These are phyloP conservation scores for Cadophora malorum DNA, from an alignment of 2,329 filamentous ascomycete species.

Conservation along the genomic window DNA sequence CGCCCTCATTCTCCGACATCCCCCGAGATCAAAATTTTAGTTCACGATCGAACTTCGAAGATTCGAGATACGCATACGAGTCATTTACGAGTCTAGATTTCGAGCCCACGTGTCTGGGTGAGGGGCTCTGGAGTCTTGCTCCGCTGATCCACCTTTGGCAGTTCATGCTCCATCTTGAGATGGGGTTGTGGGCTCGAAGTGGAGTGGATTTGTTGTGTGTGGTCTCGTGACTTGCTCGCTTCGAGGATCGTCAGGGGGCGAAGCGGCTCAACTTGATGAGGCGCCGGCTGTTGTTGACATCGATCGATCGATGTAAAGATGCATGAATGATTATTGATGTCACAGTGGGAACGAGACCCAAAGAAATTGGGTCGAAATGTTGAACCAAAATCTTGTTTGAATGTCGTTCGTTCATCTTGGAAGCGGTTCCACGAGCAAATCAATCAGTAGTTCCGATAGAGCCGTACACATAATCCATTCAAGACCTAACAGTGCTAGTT, in stretches of 20 bases:
- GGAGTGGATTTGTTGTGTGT: constrained; percentile 4
- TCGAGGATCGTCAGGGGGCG: constrained; percentile 5
- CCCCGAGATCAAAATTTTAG: background rate
- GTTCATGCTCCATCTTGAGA: background rate
- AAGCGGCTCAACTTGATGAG: background rate
- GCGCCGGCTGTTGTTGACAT: background rate
- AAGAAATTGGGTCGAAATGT: background rate
- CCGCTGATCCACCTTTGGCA: background rate
- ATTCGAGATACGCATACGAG: constrained; percentile 12
- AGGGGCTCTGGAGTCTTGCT: background rate
- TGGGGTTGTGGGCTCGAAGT: background rate
- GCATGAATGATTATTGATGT: background rate
- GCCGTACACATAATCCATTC: too few relatives aligned
- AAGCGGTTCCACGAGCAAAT: too few relatives aligned
- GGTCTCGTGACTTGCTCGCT: constrained; percentile 3
- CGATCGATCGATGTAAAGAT: background rate
- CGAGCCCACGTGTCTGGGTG: constrained; percentile 9
- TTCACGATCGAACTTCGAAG: background rate
- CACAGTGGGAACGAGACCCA: background rate
- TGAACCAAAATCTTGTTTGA: too few relatives aligned
- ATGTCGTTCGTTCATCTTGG: too few relatives aligned
- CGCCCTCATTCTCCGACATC: background rate
- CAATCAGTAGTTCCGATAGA: too few relatives aligned
- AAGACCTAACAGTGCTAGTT: too few relatives aligned
- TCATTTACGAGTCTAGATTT: background rate